phyloP scores from a whole-genome alignment of 257 asterid genomes.

The Solanum phureja region DNA sequence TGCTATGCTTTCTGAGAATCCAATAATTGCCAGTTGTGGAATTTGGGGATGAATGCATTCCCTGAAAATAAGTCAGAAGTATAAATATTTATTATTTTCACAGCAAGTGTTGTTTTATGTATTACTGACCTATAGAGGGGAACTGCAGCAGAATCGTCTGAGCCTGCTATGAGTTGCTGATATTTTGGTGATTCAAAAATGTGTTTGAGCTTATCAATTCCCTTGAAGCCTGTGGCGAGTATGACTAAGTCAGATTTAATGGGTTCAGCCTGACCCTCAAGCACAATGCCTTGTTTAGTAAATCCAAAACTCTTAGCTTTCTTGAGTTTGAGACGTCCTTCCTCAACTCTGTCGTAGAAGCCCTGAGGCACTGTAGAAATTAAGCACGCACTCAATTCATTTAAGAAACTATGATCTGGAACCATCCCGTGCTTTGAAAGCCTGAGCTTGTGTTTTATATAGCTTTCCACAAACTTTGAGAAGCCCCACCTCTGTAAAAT shows the following conservation, averaged over 20 bases:
- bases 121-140: constrained; percentile 31
- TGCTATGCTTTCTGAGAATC: background rate
- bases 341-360: constrained; percentile 34
- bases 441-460: constrained; percentile 17
- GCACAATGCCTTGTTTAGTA: constrained; percentile 23
- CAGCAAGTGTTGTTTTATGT: background rate
- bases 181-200: constrained; percentile 16
- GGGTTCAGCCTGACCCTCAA: constrained; percentile 11
- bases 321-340: constrained; percentile 35
- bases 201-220: constrained; percentile 25
- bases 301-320: constrained; percentile 25
- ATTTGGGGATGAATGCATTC: background rate
- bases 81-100: background rate
- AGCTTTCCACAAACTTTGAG: constrained; percentile 29
- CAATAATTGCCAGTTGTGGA: background rate
- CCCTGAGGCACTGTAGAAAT: constrained; percentile 29
- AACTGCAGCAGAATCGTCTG: constrained; percentile 4
- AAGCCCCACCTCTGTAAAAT: constrained; percentile 34
- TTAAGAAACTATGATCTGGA: constrained; percentile 32
- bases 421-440: constrained; percentile 28
- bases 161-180: constrained; percentile 14
- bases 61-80: background rate
- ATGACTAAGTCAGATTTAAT: constrained; percentile 27
- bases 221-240: constrained; percentile 42
- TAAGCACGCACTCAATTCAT: constrained; percentile 23